Conservation (phyloP, 495 filamentous ascomycete genomes). For the Staphylotrichum longicolle region DNA sequence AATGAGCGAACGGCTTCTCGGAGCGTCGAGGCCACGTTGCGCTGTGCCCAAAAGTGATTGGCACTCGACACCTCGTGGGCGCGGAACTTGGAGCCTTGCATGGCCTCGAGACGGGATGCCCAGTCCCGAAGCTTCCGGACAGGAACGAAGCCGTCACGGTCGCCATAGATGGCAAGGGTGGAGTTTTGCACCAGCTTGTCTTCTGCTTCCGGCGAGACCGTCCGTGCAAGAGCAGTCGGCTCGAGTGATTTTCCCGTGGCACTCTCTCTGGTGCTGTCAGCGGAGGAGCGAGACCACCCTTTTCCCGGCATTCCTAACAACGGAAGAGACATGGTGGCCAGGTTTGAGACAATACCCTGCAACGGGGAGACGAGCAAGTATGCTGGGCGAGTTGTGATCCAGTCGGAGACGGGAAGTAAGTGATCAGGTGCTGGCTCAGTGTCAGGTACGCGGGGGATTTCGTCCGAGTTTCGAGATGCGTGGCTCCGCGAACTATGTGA, state of each 20-base stretch:
- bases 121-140: conserved; percentile 66
- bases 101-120: conserved; percentile 56
- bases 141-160: conserved; percentile 73
- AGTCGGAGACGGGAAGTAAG: conserved; percentile 28
- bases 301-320: conserved; percentile 22
- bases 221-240: not conserved
- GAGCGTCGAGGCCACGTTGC: conserved; percentile 57
- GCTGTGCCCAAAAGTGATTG: conserved; percentile 82
- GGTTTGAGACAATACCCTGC: conserved; percentile 58
- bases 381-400: conserved; percentile 41
- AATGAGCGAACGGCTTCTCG: conserved; percentile 34
- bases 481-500: conserved; percentile 17
- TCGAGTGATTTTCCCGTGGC: not conserved
- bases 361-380: conserved; percentile 84
- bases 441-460: not conserved
- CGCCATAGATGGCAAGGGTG: conserved; percentile 75
- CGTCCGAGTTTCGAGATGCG: conserved; percentile 12
- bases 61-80: conserved; percentile 62
- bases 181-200: conserved; percentile 55
- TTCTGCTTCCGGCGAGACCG: conserved; percentile 35
- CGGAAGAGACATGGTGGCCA: conserved; percentile 55
- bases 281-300: conserved; percentile 19
- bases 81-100: conserved; percentile 44
- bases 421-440: conserved; percentile 18
- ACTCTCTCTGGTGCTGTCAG: not conserved